Evolutionary conservation across 805 yeast species (phyloP).

Genomic region (Zygosaccharomyces rouxii): DNA sequence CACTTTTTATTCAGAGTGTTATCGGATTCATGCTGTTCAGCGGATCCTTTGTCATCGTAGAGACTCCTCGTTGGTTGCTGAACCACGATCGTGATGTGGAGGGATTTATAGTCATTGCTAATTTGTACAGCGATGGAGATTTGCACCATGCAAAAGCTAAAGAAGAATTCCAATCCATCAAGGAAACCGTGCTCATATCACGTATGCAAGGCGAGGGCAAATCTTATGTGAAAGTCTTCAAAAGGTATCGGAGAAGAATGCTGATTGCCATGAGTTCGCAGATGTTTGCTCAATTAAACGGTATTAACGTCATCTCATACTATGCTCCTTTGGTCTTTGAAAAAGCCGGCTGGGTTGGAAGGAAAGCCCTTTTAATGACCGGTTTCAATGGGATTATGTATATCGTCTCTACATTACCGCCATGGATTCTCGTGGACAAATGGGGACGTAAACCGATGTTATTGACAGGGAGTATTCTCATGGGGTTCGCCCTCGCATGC

Average conservation of each 20-base stretch:
- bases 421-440: conserved; percentile 84
- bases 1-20: conserved; percentile 68
- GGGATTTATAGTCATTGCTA: conserved; percentile 80
- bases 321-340: conserved; percentile 93
- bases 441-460: conserved; percentile 92
- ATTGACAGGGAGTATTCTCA: conserved; percentile 69
- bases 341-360: conserved; percentile 90
- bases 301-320: conserved; percentile 87
- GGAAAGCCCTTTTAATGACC: conserved; percentile 85
- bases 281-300: conserved; percentile 89
- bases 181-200: conserved; percentile 70
- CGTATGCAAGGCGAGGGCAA: conserved; percentile 74
- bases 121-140: conserved; percentile 74
- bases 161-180: conserved; percentile 72
- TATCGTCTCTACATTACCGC: conserved; percentile 68
- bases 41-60: conserved; percentile 79
- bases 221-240: conserved; percentile 70
- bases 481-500: conserved; percentile 65
- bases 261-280: conserved; percentile 87
- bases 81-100: conserved; percentile 77
- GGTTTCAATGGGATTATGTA: conserved; percentile 69
- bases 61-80: conserved; percentile 85
- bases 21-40: conserved; percentile 63
- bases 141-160: conserved; percentile 64
- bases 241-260: conserved; percentile 68